Percentiles rank a stretch among this genome's conserved stretches.
These are phyloP conservation scores for Penicillium simplicissimum DNA, from an alignment of 495 filamentous ascomycete genomes.

Conservation along the genomic window DNA sequence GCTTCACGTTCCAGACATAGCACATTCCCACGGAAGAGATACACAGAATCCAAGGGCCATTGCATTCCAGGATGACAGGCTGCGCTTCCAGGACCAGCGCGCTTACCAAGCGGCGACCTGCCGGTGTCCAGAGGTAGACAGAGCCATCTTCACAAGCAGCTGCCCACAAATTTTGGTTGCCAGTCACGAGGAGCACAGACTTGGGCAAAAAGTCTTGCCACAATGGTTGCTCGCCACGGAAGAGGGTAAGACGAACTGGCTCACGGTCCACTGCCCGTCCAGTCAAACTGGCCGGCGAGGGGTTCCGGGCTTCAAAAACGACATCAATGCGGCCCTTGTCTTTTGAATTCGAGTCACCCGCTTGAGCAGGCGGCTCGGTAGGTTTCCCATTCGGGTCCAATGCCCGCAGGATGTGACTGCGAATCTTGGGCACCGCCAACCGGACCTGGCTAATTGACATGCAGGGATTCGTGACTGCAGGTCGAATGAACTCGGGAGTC, in stretches of 20 bases:
- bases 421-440: conserved; percentile 84
- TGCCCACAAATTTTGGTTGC: conserved; percentile 87
- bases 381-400: conserved; percentile 48
- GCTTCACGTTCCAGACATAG: conserved; percentile 90
- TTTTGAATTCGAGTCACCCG: conserved; percentile 57
- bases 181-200: conserved; percentile 80
- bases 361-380: conserved; percentile 43
- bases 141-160: conserved; percentile 91
- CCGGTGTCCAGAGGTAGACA: conserved; percentile 92
- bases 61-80: conserved; percentile 87
- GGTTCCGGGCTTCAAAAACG: conserved; percentile 74
- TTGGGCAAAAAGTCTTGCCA: conserved; percentile 94
- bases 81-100: conserved; percentile 87
- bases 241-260: conserved; percentile 77
- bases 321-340: conserved; percentile 61
- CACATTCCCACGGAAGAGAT: conserved; percentile 87
- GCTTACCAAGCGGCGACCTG: conserved; percentile 82
- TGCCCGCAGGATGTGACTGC: conserved; percentile 69
- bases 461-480: conserved; percentile 79
- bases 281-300: conserved; percentile 56
- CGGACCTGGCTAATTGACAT: conserved; percentile 82
- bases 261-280: conserved; percentile 65
- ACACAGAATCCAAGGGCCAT: conserved; percentile 85
- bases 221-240: conserved; percentile 76
- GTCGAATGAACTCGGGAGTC: conserved; percentile 84